A percentile compares a stretch with the other conserved stretches of the same genome.
Evolutionary conservation across 768 basidiomycete genomes (phyloP).

Genomic region (Lepiota venenata): DNA sequence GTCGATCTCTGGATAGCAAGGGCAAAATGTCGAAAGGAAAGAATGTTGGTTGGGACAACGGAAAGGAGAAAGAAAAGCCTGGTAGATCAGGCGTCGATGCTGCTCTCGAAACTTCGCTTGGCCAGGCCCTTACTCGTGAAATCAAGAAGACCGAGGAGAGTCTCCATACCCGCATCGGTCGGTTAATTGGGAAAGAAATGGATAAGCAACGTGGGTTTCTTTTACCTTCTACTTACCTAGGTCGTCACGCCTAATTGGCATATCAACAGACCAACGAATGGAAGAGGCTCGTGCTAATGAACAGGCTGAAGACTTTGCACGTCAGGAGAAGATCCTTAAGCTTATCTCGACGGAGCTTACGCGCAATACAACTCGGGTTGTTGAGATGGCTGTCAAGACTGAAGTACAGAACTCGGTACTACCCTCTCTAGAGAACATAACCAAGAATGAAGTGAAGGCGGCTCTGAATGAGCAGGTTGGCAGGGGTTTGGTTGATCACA

Average conservation of each 20-base stretch:
- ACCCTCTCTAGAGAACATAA: slow-evolving; percentile 79
- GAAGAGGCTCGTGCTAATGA: slow-evolving; percentile 79
- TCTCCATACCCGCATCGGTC: slow-evolving; percentile 72
- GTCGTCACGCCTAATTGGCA: neutral
- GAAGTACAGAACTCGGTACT: slow-evolving; percentile 84
- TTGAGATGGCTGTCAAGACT: slow-evolving; percentile 83
- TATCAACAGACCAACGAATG: slow-evolving; percentile 66
- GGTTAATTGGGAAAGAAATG: slow-evolving; percentile 81
- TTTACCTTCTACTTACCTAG: slow-evolving; percentile 7
- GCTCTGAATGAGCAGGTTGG: slow-evolving; percentile 79
- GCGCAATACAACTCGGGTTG: slow-evolving; percentile 84
- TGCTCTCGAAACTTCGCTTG: slow-evolving; percentile 47
- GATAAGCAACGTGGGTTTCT: slow-evolving; percentile 77
- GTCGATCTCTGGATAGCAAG: slow-evolving; percentile 45
- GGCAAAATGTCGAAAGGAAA: slow-evolving; percentile 40
- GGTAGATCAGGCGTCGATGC: slow-evolving; percentile 28
- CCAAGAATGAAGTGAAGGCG: slow-evolving; percentile 74
- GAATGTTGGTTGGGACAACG: slow-evolving; percentile 30
- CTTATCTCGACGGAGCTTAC: slow-evolving; percentile 84
- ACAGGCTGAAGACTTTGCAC: slow-evolving; percentile 75
- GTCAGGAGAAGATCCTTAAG: slow-evolving; percentile 88
- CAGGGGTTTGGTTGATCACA: slow-evolving; percentile 64
- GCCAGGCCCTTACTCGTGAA: slow-evolving; percentile 64
- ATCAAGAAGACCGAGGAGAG: slow-evolving; percentile 83
- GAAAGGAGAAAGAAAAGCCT: slow-evolving; percentile 27